Conservation (phyloP, 441 rosid genomes). For the Aquilaria agallochum region DNA sequence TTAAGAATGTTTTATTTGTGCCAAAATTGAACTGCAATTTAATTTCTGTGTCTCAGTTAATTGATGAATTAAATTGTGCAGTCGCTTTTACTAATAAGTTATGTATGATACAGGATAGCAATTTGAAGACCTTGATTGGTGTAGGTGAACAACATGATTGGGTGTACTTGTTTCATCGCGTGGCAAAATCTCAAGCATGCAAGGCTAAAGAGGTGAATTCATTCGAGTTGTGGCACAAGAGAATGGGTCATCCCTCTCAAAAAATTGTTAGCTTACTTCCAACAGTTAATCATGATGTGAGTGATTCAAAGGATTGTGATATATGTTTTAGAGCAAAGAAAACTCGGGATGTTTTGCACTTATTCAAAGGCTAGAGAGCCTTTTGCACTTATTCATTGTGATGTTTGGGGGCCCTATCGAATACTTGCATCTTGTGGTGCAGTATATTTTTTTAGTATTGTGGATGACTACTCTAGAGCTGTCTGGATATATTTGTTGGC, state of each 20-base stretch:
- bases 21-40: not conserved
- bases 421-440: not conserved
- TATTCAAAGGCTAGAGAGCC: not conserved
- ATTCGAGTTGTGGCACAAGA: not conserved
- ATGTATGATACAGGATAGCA: conserved; percentile 1
- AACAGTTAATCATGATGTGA: not conserved
- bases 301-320: not conserved
- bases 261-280: not conserved
- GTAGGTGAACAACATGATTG: not conserved
- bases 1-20: not conserved
- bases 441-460: not conserved
- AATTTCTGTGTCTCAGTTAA: not conserved
- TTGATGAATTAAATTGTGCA: not conserved
- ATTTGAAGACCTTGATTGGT: not conserved
- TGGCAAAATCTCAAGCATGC: not conserved
- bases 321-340: conserved; percentile 5
- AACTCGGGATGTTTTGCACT: not conserved
- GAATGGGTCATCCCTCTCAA: not conserved
- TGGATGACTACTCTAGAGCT: not conserved
- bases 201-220: not conserved
- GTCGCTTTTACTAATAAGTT: not conserved
- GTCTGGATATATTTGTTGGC: not conserved
- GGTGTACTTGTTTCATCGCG: not conserved
- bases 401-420: not conserved
- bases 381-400: not conserved